Conservation (phyloP, 441 rosid genomes). For the Breynia disticha region DNA sequence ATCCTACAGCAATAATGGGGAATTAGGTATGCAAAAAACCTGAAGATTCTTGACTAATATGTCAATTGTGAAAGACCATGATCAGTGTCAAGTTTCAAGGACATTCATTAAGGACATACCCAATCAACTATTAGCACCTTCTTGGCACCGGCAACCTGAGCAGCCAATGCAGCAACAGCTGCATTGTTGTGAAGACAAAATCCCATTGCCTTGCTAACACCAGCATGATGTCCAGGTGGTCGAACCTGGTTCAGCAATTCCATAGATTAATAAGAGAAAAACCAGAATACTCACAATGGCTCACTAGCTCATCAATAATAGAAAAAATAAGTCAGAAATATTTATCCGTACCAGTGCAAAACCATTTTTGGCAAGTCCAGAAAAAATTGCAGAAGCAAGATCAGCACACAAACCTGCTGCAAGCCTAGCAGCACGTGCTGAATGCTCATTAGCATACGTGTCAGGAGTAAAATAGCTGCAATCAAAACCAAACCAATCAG, state of each 20-base stretch:
- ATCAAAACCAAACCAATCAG: conserved; percentile 18
- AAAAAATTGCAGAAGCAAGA: conserved; percentile 74
- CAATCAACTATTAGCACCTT: conserved; percentile 93
- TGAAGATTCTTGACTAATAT: background rate
- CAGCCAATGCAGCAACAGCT: conserved; percentile 89
- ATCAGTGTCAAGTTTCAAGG: background rate
- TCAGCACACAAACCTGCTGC: conserved; percentile 99
- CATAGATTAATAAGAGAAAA: no score
- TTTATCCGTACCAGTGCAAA: conserved; percentile 77
- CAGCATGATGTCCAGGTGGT: conserved; percentile 99
- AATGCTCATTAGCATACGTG: conserved; percentile 94
- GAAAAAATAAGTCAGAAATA: background rate
- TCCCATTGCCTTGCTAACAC: conserved; percentile 82
- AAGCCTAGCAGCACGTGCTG: conserved; percentile 95
- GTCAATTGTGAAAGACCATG: background rate
- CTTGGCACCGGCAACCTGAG: conserved; percentile 88
- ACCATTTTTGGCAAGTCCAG: conserved; percentile 78
- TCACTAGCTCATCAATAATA: no score
- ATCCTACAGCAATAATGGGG: conserved; percentile 46
- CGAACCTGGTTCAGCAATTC: conserved; percentile 50
- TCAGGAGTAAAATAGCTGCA: conserved; percentile 96
- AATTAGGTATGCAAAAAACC: background rate
- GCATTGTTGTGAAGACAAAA: conserved; percentile 99
- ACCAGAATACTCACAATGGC: no score
- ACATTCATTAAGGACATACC: conserved; percentile 35